Evolutionary conservation across 2,329 filamentous ascomycete species (phyloP), one percentile per base, ranked within the genome.

Genomic region (Sporothrix euskadiensis): DNA sequence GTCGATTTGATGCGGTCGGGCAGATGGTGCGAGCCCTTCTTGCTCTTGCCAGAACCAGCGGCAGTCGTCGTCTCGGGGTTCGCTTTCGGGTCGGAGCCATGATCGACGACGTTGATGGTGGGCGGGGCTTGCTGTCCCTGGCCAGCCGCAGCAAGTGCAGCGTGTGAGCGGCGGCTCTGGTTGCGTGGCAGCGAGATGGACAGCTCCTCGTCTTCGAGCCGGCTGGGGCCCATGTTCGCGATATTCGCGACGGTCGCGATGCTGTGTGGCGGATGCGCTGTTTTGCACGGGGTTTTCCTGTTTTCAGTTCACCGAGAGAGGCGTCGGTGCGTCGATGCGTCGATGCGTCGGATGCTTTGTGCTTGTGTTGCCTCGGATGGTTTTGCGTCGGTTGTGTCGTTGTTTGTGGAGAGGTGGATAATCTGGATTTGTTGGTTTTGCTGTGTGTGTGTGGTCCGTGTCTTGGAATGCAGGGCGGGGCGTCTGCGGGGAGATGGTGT

Each of bases 191-290:
- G 85, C 78, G 91, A 92, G 81, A 94, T 92, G 82, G 92, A 92
- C 77, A 94, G 89, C 84, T 94, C 92, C 84, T 94, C 92, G 81
- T 94, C 92, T 80, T 94, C 91, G 81, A 92, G 92, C 78, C 84
- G 85, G 80, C 84, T 82, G 75, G 85, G 84, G 80, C 85, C 83
- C 86, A 88, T 88, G 79, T 71, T 70, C 66, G 63, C 61, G 32
- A 19, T 14, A 16, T 4, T 35, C 35, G 35, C 35, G 35, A 35
- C n/a, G 8, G 30, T 56, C 54, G 54, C 69, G 41, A 30, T 54
- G 26, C 5, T 30, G 71, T 16, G 14, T 19, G 72, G 39, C 6
- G 26, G 30, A 16, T 4, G 16, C 47, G 70, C 69, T 54, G 69
- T 16, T 47, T 30, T 19, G 52, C n/a, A 6, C 30, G 22, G 66